Conservation (phyloP, 2,329 filamentous ascomycete genomes). For the Fusarium brachygibbosum region DNA sequence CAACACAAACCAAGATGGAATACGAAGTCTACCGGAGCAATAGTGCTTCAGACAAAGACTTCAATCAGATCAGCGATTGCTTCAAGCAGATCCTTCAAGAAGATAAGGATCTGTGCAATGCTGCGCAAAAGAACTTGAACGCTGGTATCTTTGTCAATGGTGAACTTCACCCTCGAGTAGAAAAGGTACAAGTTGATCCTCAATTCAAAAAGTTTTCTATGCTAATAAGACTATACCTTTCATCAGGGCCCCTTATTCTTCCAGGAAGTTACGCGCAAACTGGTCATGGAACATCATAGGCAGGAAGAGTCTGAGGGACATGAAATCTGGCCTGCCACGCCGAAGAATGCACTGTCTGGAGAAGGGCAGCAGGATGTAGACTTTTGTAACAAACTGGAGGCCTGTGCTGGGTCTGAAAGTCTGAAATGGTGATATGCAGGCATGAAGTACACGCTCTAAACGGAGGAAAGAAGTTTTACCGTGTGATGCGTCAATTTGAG, state of each 20-base stretch:
- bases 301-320: neutral
- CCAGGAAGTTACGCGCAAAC: neutral
- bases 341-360: accelerated
- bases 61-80: slow-evolving; percentile 10
- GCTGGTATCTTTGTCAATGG: slow-evolving; percentile 21
- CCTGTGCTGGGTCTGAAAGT: neutral
- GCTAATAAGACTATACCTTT: accelerated
- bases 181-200: too few relatives aligned
- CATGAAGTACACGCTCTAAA: too few relatives aligned
- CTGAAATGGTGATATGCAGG: neutral
- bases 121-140: slow-evolving; percentile 15
- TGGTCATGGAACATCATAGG: neutral
- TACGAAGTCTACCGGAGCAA: slow-evolving; percentile 29
- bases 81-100: slow-evolving; percentile 15
- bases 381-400: neutral
- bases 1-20: slow-evolving; percentile 4
- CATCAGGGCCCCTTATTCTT: neutral
- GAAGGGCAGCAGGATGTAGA: neutral
- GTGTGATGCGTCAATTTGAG: too few relatives aligned
- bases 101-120: slow-evolving; percentile 14
- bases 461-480: too few relatives aligned
- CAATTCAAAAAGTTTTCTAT: too few relatives aligned
- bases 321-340: neutral
- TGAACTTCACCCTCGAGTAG: slow-evolving; percentile 16
- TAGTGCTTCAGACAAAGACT: neutral